Evolutionary conservation across 2,329 filamentous ascomycete genomes (phyloP).

Genomic region (Periconia sp.): DNA sequence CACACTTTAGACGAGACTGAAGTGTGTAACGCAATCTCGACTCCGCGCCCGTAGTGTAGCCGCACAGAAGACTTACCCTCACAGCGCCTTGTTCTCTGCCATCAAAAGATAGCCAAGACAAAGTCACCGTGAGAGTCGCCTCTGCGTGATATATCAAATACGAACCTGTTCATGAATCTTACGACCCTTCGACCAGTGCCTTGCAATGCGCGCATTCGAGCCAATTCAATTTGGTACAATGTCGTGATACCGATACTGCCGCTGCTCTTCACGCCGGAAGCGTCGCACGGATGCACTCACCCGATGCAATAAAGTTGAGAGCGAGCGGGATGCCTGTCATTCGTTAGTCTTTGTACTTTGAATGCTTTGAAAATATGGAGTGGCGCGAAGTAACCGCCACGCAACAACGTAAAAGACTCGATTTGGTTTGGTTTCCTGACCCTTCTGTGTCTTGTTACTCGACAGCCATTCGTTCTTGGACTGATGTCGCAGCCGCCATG

Average conservation of each 20-base stretch:
- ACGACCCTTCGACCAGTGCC: slow-evolving; percentile 21
- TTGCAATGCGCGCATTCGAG: slow-evolving; percentile 15
- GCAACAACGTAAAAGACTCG: slow-evolving; percentile 5
- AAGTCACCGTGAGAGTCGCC: slow-evolving; percentile 19
- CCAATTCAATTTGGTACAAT: slow-evolving; percentile 14
- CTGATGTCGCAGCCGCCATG: slow-evolving; percentile 65
- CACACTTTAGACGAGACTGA: slow-evolving; percentile 10
- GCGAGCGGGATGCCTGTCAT: slow-evolving; percentile 75
- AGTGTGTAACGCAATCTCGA: slow-evolving; percentile 34
- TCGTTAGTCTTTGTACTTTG: slow-evolving; percentile 22
- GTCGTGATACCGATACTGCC: slow-evolving; percentile 65
- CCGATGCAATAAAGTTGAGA: slow-evolving; percentile 88
- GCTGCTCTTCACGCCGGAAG: slow-evolving; percentile 56
- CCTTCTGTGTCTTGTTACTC: slow-evolving; percentile 82
- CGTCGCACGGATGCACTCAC: slow-evolving; percentile 68
- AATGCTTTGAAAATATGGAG: not conserved
- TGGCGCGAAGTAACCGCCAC: not conserved
- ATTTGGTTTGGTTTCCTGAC: slow-evolving; percentile 54
- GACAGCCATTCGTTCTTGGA: slow-evolving; percentile 74
- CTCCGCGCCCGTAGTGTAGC: slow-evolving; percentile 87
- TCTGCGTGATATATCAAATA: slow-evolving; percentile 48
- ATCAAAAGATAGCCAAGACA: not conserved
- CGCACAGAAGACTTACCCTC: slow-evolving; percentile 46
- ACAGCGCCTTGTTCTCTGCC: slow-evolving; percentile 3
- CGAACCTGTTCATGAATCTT: slow-evolving; percentile 41